Percentiles rank a stretch among this genome's conserved stretches.
phyloP scores from a whole-genome alignment of 2,329 filamentous ascomycete genomes.

The Trichoderma pleuroti region DNA sequence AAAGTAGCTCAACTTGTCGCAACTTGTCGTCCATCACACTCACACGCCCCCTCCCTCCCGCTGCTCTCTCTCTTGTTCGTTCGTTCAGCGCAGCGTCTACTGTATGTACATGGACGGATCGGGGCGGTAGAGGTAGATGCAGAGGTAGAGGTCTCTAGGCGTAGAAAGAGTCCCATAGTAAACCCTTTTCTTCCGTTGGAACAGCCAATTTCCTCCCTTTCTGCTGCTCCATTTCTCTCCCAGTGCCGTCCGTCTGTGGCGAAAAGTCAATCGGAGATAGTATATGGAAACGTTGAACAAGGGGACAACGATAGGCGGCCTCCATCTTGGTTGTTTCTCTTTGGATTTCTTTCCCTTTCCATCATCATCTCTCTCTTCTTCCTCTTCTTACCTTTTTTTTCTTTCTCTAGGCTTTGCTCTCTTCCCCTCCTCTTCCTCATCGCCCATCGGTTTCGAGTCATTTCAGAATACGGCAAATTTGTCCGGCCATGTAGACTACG shows the following conservation, averaged over 20 bases:
- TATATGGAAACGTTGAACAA: background rate
- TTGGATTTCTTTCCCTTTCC: background rate
- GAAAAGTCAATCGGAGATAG: background rate
- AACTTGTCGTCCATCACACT: background rate
- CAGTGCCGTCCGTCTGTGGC: background rate
- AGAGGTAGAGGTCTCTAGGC: background rate
- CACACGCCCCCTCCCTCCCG: slow-evolving; percentile 1
- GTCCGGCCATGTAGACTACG: background rate
- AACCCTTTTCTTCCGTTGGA: background rate
- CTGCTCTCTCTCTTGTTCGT: background rate
- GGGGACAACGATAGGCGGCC: background rate
- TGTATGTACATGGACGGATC: too few relatives aligned
- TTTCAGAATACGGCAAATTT: background rate
- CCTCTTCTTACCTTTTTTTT: background rate
- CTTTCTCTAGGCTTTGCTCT: background rate
- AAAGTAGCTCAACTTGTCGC: background rate
- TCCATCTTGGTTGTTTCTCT: background rate
- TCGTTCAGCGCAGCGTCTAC: background rate
- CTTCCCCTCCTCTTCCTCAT: background rate
- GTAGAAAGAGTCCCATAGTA: background rate
- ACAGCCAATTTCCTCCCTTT: background rate
- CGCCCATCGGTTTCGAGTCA: background rate
- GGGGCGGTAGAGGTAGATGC: background rate
- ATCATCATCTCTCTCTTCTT: background rate
- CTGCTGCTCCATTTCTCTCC: background rate